Base-by-base conservation (phyloP, 225 moss, liverwort and hornwort genomes). In the Climacium dendroides region DNA sequence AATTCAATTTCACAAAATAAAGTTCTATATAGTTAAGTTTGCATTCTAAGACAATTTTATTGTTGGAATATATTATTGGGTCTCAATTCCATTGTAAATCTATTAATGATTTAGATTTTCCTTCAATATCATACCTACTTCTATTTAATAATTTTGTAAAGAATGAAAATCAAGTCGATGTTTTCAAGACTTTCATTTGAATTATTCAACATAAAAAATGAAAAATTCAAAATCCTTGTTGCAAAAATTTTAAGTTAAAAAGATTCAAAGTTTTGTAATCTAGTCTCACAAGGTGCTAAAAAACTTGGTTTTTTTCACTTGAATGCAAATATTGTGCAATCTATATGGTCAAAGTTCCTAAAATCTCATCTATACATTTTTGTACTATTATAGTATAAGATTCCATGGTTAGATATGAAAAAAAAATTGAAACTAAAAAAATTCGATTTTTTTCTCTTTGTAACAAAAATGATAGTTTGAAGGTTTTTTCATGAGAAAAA, bases 331-430 rank as follows among this genome's bases (percentile, higher is more conserved):
- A 25, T 25, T 1, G 15, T 0, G 25, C 3, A 70, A 15, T 70
- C 3, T 25, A 25, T 1, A 1, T 8, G 3, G 5, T 41, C 41
- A 41, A 67, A 23, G 11, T n/a, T 35, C n/a, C 0, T n/a, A 0
- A 37, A 67, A 13, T 67, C 1, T 23, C 67, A 7, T 67, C 67
- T 0, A 37, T 0, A 39, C 8, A 39, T 24, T 39, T 1, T 39
- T 8, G 24, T 24, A 2, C 8, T 24, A 39, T 24, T 25, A 1
- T 39, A 8, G 3, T 8, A 7, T 4, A 37, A 11, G 13, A 13
- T 37, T 23, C 13, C 13, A 13, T 39, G 3, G 14, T 24, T 13
- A 23, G 0, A 39, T 69, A 26, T 71, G 43, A 2, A 9, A 9
- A 9, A 39, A 41, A 41, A n/a, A n/a, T n/a, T n/a, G n/a, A n/a